Conservation (phyloP, 2,329 filamentous ascomycete genomes). For the Remersonia thermophila region DNA sequence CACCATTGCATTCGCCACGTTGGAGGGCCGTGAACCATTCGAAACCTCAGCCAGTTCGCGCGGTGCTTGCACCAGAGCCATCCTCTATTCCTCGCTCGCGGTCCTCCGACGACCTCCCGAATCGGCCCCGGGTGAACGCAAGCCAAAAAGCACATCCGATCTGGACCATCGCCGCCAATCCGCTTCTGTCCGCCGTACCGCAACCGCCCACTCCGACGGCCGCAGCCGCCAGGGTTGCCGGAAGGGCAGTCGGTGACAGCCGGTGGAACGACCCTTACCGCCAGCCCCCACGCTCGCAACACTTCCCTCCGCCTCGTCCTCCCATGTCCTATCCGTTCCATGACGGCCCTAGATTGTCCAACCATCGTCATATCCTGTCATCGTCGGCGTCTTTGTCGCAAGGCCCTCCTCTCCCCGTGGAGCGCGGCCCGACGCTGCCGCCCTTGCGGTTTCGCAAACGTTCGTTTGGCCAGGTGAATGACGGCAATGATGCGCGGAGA, state of each 20-base stretch:
- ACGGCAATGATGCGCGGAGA: no score
- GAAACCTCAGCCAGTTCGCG: neutral
- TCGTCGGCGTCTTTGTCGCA: no score
- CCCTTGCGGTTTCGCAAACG: neutral
- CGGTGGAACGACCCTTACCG: neutral
- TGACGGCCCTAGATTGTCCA: no score
- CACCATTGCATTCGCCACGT: constrained; percentile 9
- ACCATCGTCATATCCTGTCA: no score
- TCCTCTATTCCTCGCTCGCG: neutral
- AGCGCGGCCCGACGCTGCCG: neutral
- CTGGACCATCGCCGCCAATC: constrained; percentile 6
- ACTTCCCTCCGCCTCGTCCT: no score
- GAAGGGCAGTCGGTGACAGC: neutral
- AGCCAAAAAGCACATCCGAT: neutral
- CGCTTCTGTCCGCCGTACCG: constrained; percentile 14
- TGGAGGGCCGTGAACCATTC: constrained; percentile 22
- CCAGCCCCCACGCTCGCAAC: no score
- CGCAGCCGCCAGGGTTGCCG: neutral
- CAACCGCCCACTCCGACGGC: constrained; percentile 3
- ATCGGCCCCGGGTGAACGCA: constrained; percentile 1
- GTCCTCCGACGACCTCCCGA: neutral
- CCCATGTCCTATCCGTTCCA: no score
- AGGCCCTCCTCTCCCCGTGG: no score
- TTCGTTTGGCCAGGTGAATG: neutral
- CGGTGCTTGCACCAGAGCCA: no score